A percentile compares a stretch with the other conserved stretches of the same genome.
Evolutionary conservation across 1,139 yeast genomes (phyloP).

Genomic region (Arxiozyma bovina): DNA sequence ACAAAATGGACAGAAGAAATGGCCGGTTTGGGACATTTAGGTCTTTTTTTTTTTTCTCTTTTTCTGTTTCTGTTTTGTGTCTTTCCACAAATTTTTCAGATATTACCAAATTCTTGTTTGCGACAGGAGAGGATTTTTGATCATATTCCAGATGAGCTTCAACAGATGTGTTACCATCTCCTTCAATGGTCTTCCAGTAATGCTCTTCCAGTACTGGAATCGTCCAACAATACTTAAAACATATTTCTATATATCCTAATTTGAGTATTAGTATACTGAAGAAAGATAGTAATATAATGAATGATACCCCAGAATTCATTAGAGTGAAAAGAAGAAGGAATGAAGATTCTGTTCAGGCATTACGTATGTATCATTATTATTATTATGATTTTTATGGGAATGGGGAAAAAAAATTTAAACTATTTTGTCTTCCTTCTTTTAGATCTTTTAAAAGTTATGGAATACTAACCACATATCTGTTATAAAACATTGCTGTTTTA

Average conservation of each 20-base stretch:
- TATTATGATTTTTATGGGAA: too few relatives aligned
- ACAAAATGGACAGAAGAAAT: neutral
- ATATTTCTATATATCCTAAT: neutral
- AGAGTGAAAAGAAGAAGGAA: constrained; percentile 78
- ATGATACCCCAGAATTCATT: constrained; percentile 44
- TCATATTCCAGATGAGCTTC: too few relatives aligned
- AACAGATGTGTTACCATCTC: neutral
- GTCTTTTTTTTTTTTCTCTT: neutral
- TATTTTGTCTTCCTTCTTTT: neutral
- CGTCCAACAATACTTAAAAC: too few relatives aligned
- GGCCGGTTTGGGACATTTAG: neutral
- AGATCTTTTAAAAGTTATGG: neutral
- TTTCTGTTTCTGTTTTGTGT: neutral
- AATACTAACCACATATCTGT: neutral
- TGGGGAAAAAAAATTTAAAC: too few relatives aligned
- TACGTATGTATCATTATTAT: constrained; percentile 35
- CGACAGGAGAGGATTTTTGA: too few relatives aligned
- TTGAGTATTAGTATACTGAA: too few relatives aligned
- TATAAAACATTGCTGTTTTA: neutral
- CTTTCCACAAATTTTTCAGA: neutral
- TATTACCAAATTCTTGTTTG: neutral
- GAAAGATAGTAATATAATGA: constrained; percentile 2
- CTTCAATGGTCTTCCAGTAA: too few relatives aligned
- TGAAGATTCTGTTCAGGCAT: constrained; percentile 81
- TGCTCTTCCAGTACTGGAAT: too few relatives aligned